Conservation (phyloP, 2,329 filamentous ascomycete species). For the Neonectria neomacrospora region DNA sequence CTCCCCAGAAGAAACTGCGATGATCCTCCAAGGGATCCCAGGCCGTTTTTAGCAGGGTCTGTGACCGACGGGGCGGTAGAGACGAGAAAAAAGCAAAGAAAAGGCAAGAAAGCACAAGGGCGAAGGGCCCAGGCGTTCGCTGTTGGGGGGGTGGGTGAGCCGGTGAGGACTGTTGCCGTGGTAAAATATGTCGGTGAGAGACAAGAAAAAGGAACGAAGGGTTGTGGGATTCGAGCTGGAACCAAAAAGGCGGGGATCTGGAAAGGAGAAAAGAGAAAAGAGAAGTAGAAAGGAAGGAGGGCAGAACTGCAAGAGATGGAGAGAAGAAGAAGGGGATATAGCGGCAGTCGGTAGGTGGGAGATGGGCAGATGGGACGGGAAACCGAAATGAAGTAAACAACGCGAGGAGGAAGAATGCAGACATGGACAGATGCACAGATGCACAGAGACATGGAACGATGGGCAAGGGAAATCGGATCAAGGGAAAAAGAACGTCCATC, state of each 20-base stretch:
- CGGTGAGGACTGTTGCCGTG: conserved; percentile 12
- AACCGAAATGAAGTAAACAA: conserved; percentile 11
- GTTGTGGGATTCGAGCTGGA: conserved; percentile 5
- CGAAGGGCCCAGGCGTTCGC: neutral
- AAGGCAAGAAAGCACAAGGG: conserved; percentile 3
- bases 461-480: conserved; percentile 25
- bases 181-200: conserved; percentile 14
- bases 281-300: conserved; percentile 14
- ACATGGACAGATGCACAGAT: conserved; percentile 10
- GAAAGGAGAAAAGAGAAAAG: conserved; percentile 7
- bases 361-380: conserved; percentile 2
- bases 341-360: conserved; percentile 2
- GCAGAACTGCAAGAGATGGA: conserved; percentile 1
- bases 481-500: conserved; percentile 15
- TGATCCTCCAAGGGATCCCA: conserved; percentile 24
- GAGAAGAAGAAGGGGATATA: conserved; percentile 18
- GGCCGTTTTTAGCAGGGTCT: conserved; percentile 6
- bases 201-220: conserved; percentile 5
- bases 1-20: conserved; percentile 14
- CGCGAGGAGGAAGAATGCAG: conserved; percentile 1
- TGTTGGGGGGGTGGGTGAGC: neutral
- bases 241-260: neutral
- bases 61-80: conserved; percentile 23
- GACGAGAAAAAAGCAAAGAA: conserved; percentile 29
- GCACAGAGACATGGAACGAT: conserved; percentile 28